Evolutionary conservation across 2,329 filamentous ascomycete species (phyloP).

Genomic region (Epichloe festucae): DNA sequence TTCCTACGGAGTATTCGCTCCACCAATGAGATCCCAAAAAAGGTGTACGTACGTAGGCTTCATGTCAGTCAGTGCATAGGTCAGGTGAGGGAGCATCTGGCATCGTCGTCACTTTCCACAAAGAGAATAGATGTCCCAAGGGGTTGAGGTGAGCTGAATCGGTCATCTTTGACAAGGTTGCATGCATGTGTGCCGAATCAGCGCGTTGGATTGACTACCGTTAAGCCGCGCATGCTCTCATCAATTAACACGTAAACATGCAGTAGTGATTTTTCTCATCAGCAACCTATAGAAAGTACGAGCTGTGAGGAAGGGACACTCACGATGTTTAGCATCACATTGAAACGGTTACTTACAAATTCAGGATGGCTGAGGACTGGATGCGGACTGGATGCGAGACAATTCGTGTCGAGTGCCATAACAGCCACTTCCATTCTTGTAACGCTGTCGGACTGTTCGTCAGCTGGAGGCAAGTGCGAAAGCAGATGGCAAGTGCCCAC

Average conservation of each 20-base stretch:
- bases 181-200: neutral
- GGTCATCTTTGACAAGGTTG: neutral
- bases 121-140: neutral
- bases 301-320: no score
- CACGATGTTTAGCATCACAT: no score
- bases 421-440: neutral
- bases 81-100: neutral
- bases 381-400: no score
- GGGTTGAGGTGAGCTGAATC: neutral
- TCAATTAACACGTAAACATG: no score
- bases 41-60: neutral
- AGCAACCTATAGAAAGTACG: no score
- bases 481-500: neutral
- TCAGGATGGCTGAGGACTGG: no score
- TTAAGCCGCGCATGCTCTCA: no score
- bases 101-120: neutral
- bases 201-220: no score
- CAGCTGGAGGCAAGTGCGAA: constrained; percentile 1
- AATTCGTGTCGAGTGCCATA: neutral
- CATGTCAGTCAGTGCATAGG: no score
- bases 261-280: no score
- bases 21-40: constrained; percentile 14
- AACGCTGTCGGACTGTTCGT: neutral
- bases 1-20: constrained; percentile 7
- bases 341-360: no score